These are phyloP conservation scores for Diaporthe sp. DNA, from an alignment of 2,329 filamentous ascomycete species.

Conservation along the genomic window DNA sequence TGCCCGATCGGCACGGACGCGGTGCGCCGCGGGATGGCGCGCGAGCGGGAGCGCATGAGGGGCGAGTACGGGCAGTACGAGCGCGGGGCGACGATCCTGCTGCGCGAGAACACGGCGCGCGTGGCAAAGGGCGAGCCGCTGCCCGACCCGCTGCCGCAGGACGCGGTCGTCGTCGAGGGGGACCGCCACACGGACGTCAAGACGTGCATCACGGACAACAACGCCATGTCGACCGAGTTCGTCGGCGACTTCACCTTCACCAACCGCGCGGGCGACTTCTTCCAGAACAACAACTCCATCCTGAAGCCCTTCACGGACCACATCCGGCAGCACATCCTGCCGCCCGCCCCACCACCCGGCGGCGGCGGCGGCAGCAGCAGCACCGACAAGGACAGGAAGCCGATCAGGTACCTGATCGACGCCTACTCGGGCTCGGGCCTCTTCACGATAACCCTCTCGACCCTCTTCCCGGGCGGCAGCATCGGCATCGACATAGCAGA, in stretches of 20 bases:
- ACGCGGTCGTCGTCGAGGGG: constrained; percentile 65
- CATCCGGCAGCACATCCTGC: constrained; percentile 84
- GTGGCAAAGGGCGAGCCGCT: constrained; percentile 64
- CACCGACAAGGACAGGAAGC: constrained; percentile 44
- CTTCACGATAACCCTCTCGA: constrained; percentile 94
- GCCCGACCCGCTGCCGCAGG: constrained; percentile 52
- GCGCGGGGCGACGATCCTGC: constrained; percentile 87
- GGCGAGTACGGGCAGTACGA: constrained; percentile 79
- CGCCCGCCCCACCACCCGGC: constrained; percentile 50
- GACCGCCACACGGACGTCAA: constrained; percentile 81
- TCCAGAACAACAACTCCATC: constrained; percentile 99
- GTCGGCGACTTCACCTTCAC: constrained; percentile 87
- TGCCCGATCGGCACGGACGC: constrained; percentile 94
- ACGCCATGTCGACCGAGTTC: constrained; percentile 87
- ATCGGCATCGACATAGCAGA: constrained; percentile 92
- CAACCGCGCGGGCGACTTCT: constrained; percentile 94
- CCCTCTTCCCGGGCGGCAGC: constrained; percentile 83
- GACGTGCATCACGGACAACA: constrained; percentile 89
- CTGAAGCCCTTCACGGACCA: constrained; percentile 88
- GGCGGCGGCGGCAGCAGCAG: background rate
- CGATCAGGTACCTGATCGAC: constrained; percentile 91
- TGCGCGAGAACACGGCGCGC: constrained; percentile 87
- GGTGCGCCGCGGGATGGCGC: constrained; percentile 82
- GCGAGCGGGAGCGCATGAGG: constrained; percentile 82
- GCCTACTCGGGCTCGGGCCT: constrained; percentile 97